Evolutionary conservation across 2,329 filamentous ascomycete genomes (phyloP), one percentile per base, ranked within the genome.

Genomic region (Penicillium brevicompactum): DNA sequence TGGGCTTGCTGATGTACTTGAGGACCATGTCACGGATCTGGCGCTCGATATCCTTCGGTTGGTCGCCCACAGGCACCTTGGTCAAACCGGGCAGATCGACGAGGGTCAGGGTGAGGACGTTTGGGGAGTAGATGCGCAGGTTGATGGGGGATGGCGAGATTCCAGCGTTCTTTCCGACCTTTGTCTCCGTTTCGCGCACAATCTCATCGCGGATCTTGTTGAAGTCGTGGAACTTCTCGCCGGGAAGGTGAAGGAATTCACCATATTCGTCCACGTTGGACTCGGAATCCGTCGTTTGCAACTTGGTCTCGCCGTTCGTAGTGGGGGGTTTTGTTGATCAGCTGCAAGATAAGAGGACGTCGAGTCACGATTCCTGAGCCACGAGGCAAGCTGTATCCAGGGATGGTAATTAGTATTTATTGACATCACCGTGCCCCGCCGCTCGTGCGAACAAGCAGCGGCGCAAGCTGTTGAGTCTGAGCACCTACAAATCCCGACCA

Each of bases 161-260:
- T 76, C 93, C 94, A 48, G 89, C 90, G 82, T 99, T 99, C 74
- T 88, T 88, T 63, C 94, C 94, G 65, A 96, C 96, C 82, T 99
- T 97, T 66, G 90, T 87, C 71, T 97, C 92, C 42, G 94, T 99
- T 80, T 99, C 94, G 69, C 91, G 88, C 64, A 93, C 89, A 73
- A 99, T 99, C 80, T 99, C 94, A 55, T 97, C 94, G 68, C 94
- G 87, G 70, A 99, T 96, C 82, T 97, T 96, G 82, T 92, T 90
- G 81, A 99, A 99, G 79, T 99, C 94, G 78, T 87, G 87, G 81
- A 96, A 97, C 78, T 97, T 97, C 78, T 97, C 91, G 67, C 92
- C 94, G 18, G 94, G 93, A 62, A 99, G 90, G 76, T 99, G 94
- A 61, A 99, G 82, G 78, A 99, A 99, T 82, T 99, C 94, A 81